Percentiles rank a stretch among this genome's conserved stretches.
These are phyloP conservation scores for Scenedesmus sp. DNA, from an alignment of 163 green algal genomes.

Conservation along the genomic window DNA sequence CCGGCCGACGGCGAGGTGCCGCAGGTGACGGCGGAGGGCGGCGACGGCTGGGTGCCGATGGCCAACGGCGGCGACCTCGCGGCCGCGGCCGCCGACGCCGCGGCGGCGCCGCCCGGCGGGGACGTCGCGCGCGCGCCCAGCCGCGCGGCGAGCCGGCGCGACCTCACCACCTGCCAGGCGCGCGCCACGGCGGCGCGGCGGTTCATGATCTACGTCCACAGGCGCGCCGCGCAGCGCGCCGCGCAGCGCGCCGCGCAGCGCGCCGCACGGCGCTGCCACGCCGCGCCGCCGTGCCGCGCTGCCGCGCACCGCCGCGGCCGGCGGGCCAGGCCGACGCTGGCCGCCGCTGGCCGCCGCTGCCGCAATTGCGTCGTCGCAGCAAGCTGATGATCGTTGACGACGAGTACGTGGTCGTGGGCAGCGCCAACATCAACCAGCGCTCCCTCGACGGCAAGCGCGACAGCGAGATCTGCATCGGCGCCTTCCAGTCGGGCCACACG, in stretches of 20 bases:
- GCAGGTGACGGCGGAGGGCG: background rate
- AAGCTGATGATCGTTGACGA: conserved; percentile 73
- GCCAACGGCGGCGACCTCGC: background rate
- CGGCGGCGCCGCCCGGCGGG: background rate
- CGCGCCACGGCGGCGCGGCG: background rate
- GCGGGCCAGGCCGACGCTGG: too few species aligned
- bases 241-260: too few species aligned
- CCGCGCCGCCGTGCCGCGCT: too few species aligned
- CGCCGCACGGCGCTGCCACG: too few species aligned
- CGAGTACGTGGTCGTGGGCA: conserved; percentile 54
- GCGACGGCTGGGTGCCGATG: background rate
- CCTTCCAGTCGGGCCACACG: conserved; percentile 32
- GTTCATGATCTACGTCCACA: conserved; percentile 65
- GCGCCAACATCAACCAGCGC: conserved; percentile 70
- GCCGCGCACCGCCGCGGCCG: too few species aligned
- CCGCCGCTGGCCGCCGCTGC: too few species aligned
- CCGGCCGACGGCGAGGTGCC: background rate
- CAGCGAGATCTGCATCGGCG: conserved; percentile 44
- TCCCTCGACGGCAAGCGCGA: conserved; percentile 57
- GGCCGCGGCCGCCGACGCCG: background rate
- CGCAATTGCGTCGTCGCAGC: conserved; percentile 17
- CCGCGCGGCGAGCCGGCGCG: too few species aligned
- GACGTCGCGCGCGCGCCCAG: too few species aligned
- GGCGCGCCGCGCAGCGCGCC: background rate
- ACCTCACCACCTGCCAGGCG: too few species aligned